Evolutionary conservation across 768 basidiomycete species (phyloP), one percentile per base, ranked within the genome.

Genomic region (Auriscalpium microsporum): DNA sequence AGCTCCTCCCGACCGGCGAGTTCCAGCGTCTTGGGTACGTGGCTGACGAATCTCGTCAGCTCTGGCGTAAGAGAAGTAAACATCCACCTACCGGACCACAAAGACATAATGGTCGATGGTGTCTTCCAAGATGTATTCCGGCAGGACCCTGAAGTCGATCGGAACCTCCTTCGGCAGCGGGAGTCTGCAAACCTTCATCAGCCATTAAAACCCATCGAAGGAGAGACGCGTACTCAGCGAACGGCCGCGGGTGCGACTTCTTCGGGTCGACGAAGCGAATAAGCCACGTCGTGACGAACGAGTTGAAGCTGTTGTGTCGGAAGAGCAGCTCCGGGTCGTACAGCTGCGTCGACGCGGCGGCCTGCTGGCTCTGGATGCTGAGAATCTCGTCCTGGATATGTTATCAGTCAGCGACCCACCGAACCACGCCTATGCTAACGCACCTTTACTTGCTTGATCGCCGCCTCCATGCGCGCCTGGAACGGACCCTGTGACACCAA

Each of bases 111-210:
- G 94, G 56, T 95, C 93, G 1, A 93, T 86, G 7, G 97, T 82
- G 65, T 97, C 95, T 67, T 98, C 96, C 44, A 97, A 69, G 13
- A 96, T 79, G 66, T 94, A 95, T 68, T 99, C 96, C 1, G 96
- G 96, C 33, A 98, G 77, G 53, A 89, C 84, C 34, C 86, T 78
- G 77, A 97, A 97, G 0, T 80, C 74, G 70, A 85, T 78, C 0
- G 94, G 93, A 8, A 94, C 86, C 51, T 94, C 89, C 54, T 81
- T 74, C 0, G 93, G 89, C 16, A 99, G 73, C 0, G 94, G 94
- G 34, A 98, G 71, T 38, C 92, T 95, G 61, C n/a, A 45, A 50
- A 49, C 28, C n/a, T 11, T 17, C 28, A 13, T 13, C 33, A 45
- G 49, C 37, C 57, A 3, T 8, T 1, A 34, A 46, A 38, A 11